Evolutionary conservation across 192 early-diverging fungal genomes (phyloP), one percentile per base, ranked within the genome.

Genomic region (Gaertneriomyces semiglobifer): DNA sequence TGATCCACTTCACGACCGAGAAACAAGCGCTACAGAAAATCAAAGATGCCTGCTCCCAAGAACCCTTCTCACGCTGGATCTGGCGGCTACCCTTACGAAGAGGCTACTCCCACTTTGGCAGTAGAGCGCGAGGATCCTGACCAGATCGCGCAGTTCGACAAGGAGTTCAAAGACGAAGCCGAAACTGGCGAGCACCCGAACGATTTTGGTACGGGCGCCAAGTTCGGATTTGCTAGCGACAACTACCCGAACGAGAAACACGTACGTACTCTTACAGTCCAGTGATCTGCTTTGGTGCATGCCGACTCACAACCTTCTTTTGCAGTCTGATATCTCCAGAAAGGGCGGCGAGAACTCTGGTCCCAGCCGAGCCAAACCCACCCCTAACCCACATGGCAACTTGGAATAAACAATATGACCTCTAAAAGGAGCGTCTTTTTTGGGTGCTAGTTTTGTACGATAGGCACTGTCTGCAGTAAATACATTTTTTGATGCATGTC

Each of bases 41-140:
- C 33, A 20, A 44, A 50, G 45, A 68, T 69, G 66, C 66, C 66
- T 33, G 66, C 66, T 25, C 66, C 66, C 57, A 69, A 69, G 66
- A 69, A 69, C 59, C 66, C 66, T 47, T 69, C 66, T 39, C 66
- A 69, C 58, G 57, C 66, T 59, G 68, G 68, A 47, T 62, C 68
- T 6, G 47, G 53, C 60, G 68, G 60, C 20, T 43, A 70, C 41
- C 60, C 44, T 4, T 44, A 60, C 58, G 53, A 53, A 3, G 52
- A 16, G 12, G 20, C 60, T 19, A 59, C 39, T 7, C 68, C 68
- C 52, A 62, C 59, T n/a, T 61, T 70, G 41, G 68, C 68, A n/a
- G 68, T 70, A 4, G 68, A 70, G 44, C 68, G 68, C 33, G 68
- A 70, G 40, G 54, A 70, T 20, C 60, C 68, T 41, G 68, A 63